Evolutionary conservation across 108 stramenopile genomes (phyloP), one percentile per base, ranked within the genome.

Genomic region (Cyclotella baltica): DNA sequence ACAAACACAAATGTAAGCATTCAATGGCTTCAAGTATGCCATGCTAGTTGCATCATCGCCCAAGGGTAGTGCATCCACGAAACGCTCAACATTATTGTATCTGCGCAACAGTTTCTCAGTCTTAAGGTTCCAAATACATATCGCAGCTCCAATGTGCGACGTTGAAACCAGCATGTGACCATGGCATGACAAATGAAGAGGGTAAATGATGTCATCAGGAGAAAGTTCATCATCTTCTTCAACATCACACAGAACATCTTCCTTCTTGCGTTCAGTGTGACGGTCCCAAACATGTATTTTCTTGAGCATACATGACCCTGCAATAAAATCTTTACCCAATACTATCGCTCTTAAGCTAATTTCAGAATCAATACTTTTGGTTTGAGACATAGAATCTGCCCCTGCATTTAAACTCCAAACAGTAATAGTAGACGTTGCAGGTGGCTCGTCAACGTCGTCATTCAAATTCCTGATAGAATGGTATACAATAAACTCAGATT

Each of bases 221-320:
- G 4, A 18, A 63, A 63, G 62, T 4, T 69, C 67, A 28, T 69
- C 67, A 29, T 69, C 67, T 31, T 51, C 67, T 50, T 51, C 67
- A n/a, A 69, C 46, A 69, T 69, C 67, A 31, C 67, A 69, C 28
- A 69, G 27, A 0, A 51, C 51, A 20, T 37, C 18, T 29, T 15
- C 28, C 20, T 25, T 29, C 19, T 69, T 69, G 19, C 50, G 40
- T 50, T 47, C 67, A 29, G 67, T 51, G 16, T 0, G n/a, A 19
- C 67, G 67, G 34, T 69, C 48, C 67, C 67, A 69, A 18, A 69
- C 16, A 48, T 69, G 67, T 6, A 69, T 27, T 0, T 52, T 28
- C 20, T 35, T 69, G 30, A 50, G 19, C 13, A 2, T 29, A 69
- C 47, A 69, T 4, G 63, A 34, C 3, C 67, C 67, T 50, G 27